Evolutionary conservation across 257 asterid species (phyloP).

Genomic region (Lycium barbarum): DNA sequence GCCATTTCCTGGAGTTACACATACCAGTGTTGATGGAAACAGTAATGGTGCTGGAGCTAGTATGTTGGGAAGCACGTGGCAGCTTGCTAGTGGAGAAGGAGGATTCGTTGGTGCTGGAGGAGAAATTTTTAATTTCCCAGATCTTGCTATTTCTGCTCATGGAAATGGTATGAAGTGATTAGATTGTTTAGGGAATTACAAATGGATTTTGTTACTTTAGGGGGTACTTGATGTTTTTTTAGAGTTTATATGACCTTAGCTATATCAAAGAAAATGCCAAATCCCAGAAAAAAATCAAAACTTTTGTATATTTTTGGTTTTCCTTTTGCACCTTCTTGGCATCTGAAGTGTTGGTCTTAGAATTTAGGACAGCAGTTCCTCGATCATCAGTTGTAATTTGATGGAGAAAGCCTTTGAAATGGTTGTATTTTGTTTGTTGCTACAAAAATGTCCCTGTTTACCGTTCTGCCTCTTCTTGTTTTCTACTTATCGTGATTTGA

Average conservation of each 20-base stretch:
- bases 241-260: constrained; percentile 19
- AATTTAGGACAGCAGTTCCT: constrained; percentile 24
- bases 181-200: neutral
- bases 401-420: constrained; percentile 18
- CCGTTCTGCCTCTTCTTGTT: neutral
- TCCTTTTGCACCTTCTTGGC: neutral
- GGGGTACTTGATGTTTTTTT: constrained; percentile 20
- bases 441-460: constrained; percentile 11
- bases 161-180: constrained; percentile 57
- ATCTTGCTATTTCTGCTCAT: constrained; percentile 74
- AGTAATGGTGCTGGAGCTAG: constrained; percentile 36
- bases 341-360: constrained; percentile 8
- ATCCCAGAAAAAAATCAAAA: neutral
- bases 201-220: constrained; percentile 18
- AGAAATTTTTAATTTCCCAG: constrained; percentile 64
- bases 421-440: constrained; percentile 20
- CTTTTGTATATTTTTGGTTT: constrained; percentile 27
- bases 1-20: constrained; percentile 57
- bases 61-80: constrained; percentile 64
- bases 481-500: neutral
- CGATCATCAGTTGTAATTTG: constrained; percentile 15
- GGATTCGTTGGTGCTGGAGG: constrained; percentile 53
- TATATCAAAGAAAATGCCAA: constrained; percentile 23
- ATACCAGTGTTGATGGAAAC: constrained; percentile 27
- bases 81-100: constrained; percentile 60